Base-by-base conservation (phyloP, 1,139 yeast species). In the Kurtzmaniella natalensis region DNA sequence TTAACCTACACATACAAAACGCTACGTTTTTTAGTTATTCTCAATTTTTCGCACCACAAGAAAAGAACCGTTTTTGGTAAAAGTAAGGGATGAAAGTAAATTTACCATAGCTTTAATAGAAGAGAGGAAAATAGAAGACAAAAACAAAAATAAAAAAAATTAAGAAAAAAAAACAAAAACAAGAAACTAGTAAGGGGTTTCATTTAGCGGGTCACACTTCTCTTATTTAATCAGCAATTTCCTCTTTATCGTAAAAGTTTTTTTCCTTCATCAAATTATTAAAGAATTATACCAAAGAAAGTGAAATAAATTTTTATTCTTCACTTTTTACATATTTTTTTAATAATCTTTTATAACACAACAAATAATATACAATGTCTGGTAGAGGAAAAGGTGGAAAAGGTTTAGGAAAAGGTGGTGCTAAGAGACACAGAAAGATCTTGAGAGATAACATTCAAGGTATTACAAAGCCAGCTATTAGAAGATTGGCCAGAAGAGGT, bases 401-500 rank as follows among this genome's bases (percentile, higher is more conserved):
- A 84, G 96, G 96, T 72, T 78, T 88, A 61, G 97, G 97, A 64
- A 89, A 92, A 75, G 97, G 92, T 74, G 97, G 97, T 77, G 97
- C 98, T 59, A 92, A 92, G 82, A 92, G 97, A 76, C 98, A 92
- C 88, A 86, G 97, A 82, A 89, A 89, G 86, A 87, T 92, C 72
- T 79, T 89, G 57, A 88, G 97, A 79, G 98, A 92, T 70, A 92
- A 92, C 89, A 89, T 92, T 54, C 97, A 89, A 76, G 98, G 98
- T 78, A 89, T 92, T 64, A 92, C 98, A 48, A 92, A 92, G 80
- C 98, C 98, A 65, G 98, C 98, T 60, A 92, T 92, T 66, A 88
- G 98, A 78, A 89, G 98, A 85, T 83, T 92, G 61, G 98, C 98
- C 43, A 89, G 98, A 82, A 88, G 98, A 86, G 98, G 98, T 76